phyloP scores from a whole-genome alignment of 305 asterid genomes.

The Euphrasia arctica region DNA sequence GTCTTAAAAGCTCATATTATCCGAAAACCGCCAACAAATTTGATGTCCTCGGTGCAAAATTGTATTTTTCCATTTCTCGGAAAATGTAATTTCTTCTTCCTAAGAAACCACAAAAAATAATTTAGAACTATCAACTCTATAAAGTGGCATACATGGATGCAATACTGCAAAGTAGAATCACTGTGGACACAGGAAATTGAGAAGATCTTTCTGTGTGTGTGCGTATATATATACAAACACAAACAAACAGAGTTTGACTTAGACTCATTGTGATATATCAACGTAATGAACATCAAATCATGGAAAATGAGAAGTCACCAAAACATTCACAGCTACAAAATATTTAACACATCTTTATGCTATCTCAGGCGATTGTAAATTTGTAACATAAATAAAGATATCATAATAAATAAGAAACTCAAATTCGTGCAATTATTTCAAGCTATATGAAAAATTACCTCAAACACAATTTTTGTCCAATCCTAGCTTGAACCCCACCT shows the following conservation, averaged over 20 bases:
- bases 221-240: not conserved
- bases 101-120: not conserved
- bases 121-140: too few species aligned
- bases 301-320: too few species aligned
- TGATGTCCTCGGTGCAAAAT: too few species aligned
- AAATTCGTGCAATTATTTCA: not conserved
- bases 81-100: not conserved
- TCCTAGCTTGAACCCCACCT: constrained; percentile 14
- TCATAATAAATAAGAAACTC: constrained; percentile 20
- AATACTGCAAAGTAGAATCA: not conserved
- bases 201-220: not conserved
- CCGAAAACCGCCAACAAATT: too few species aligned
- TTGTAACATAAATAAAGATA: constrained; percentile 10
- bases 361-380: constrained; percentile 11
- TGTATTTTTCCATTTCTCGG: not conserved
- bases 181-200: not conserved
- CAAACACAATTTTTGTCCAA: constrained; percentile 10
- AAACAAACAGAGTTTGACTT: not conserved
- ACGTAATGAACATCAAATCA: too few species aligned
- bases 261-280: too few species aligned
- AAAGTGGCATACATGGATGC: too few species aligned
- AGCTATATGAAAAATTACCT: constrained; percentile 32
- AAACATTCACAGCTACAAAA: too few species aligned
- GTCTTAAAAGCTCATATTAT: too few species aligned
- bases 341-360: not conserved